Percentiles rank a stretch among this genome's conserved stretches.
Evolutionary conservation across 176 grass and related monocot genomes (phyloP).

Genomic region (Zea luxurians): DNA sequence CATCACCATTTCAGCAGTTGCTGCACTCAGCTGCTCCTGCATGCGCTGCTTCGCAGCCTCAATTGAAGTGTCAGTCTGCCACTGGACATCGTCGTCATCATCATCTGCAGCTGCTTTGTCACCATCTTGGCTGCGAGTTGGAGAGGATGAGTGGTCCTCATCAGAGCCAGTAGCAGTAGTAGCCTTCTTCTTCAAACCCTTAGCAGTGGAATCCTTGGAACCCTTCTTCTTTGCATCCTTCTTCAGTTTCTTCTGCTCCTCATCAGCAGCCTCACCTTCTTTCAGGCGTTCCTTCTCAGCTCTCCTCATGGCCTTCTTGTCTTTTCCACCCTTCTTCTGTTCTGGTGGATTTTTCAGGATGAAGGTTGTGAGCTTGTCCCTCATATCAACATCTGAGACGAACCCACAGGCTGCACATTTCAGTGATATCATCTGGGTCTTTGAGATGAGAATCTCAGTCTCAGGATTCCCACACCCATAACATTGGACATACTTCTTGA

Average conservation of each 20-base stretch:
- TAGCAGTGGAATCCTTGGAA: conserved; percentile 42
- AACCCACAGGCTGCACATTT: conserved; percentile 90
- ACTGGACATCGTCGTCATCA: conserved; percentile 62
- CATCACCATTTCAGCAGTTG: conserved; percentile 88
- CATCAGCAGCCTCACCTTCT: conserved; percentile 85
- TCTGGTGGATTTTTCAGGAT: conserved; percentile 72
- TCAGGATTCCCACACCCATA: conserved; percentile 84
- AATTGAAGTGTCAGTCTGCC: conserved; percentile 80
- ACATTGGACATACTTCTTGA: conserved; percentile 90
- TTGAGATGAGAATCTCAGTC: conserved; percentile 71
- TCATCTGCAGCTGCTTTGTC: conserved; percentile 47
- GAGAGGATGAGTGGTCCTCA: conserved; percentile 59
- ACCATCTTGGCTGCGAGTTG: conserved; percentile 48
- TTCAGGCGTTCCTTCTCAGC: conserved; percentile 83
- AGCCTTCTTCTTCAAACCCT: conserved; percentile 39
- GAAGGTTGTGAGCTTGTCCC: conserved; percentile 73
- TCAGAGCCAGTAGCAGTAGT: conserved; percentile 56
- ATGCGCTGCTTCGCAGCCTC: conserved; percentile 75
- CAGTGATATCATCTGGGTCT: conserved; percentile 63
- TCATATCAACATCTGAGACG: conserved; percentile 82
- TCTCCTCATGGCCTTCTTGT: conserved; percentile 81
- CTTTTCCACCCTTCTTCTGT: conserved; percentile 75
- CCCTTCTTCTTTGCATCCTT: conserved; percentile 78
- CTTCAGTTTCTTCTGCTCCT: conserved; percentile 82
- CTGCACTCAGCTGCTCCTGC: conserved; percentile 73